These are phyloP conservation scores for Microcera coccophila DNA, from an alignment of 2,329 filamentous ascomycete genomes.

Conservation along the genomic window DNA sequence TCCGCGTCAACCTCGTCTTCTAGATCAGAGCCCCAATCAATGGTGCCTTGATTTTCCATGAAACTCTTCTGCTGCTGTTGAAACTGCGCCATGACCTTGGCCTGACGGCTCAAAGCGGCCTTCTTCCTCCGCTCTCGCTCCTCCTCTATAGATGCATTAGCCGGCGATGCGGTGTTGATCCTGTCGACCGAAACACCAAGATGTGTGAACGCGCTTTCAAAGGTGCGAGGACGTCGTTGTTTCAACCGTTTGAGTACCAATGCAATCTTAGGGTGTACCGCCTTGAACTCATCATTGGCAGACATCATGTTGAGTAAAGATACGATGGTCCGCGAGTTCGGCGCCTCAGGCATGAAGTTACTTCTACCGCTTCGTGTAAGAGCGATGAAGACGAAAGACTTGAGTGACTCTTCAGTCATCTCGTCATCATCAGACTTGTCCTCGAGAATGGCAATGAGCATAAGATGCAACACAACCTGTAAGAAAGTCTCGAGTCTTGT, in stretches of 20 bases:
- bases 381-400: slow-evolving; percentile 71
- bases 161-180: slow-evolving; percentile 79
- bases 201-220: slow-evolving; percentile 62
- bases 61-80: slow-evolving; percentile 97
- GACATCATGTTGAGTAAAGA: slow-evolving; percentile 60
- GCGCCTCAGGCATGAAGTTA: slow-evolving; percentile 56
- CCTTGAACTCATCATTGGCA: slow-evolving; percentile 69
- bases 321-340: slow-evolving; percentile 58
- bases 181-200: slow-evolving; percentile 69
- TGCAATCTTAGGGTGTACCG: slow-evolving; percentile 78
- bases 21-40: slow-evolving; percentile 80
- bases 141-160: slow-evolving; percentile 61
- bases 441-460: slow-evolving; percentile 80
- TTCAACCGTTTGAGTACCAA: slow-evolving; percentile 81
- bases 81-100: slow-evolving; percentile 95
- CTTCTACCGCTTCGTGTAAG: slow-evolving; percentile 61
- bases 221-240: slow-evolving; percentile 72
- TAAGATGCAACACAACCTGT: slow-evolving; percentile 84
- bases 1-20: slow-evolving; percentile 65
- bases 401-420: slow-evolving; percentile 42
- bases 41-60: slow-evolving; percentile 77
- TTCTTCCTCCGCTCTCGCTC: slow-evolving; percentile 84
- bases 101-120: slow-evolving; percentile 83
- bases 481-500: slow-evolving; percentile 88
- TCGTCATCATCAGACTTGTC: slow-evolving; percentile 61